Evolutionary conservation across 176 grass and related monocot genomes (phyloP).

Genomic region (Cenchrus americanus): DNA sequence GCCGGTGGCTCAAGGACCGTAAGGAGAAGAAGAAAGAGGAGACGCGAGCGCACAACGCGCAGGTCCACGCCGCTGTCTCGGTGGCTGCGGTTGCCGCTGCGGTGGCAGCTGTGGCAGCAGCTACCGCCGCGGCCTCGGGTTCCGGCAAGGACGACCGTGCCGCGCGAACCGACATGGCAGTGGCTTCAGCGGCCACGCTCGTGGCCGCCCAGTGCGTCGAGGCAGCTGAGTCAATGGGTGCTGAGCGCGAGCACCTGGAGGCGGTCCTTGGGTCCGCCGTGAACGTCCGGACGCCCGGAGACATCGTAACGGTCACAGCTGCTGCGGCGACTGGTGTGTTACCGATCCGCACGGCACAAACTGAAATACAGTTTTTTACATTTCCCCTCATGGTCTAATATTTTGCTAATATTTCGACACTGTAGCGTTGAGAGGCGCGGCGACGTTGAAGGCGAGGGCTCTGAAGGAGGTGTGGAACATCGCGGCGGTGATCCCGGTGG

Average conservation of each 20-base stretch:
- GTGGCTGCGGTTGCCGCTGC: slow-evolving; percentile 82
- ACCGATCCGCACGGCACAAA: neutral
- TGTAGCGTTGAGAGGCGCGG: slow-evolving; percentile 87
- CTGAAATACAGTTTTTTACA: neutral
- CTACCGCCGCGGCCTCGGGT: slow-evolving; percentile 56
- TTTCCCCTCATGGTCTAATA: neutral
- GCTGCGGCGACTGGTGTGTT: slow-evolving; percentile 84
- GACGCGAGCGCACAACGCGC: slow-evolving; percentile 85
- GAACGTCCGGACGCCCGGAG: slow-evolving; percentile 81
- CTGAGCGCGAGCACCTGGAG: slow-evolving; percentile 88
- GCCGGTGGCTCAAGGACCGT: slow-evolving; percentile 92
- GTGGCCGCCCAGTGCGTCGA: slow-evolving; percentile 91
- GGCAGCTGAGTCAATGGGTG: slow-evolving; percentile 78
- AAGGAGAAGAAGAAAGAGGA: slow-evolving; percentile 98
- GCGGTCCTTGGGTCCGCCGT: slow-evolving; percentile 82
- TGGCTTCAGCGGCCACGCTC: slow-evolving; percentile 78
- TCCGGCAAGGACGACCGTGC: slow-evolving; percentile 80
- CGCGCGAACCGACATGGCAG: slow-evolving; percentile 74
- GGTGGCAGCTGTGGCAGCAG: slow-evolving; percentile 74
- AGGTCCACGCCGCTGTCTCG: slow-evolving; percentile 85
- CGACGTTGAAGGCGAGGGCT: slow-evolving; percentile 85
- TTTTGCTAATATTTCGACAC: neutral
- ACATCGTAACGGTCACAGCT: slow-evolving; percentile 84
- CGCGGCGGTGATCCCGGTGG: slow-evolving; percentile 92
- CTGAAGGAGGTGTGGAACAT: slow-evolving; percentile 99